These are phyloP conservation scores for Saccharomycopsis oosterbeekiorum DNA, from an alignment of 805 yeast species.

Conservation along the genomic window DNA sequence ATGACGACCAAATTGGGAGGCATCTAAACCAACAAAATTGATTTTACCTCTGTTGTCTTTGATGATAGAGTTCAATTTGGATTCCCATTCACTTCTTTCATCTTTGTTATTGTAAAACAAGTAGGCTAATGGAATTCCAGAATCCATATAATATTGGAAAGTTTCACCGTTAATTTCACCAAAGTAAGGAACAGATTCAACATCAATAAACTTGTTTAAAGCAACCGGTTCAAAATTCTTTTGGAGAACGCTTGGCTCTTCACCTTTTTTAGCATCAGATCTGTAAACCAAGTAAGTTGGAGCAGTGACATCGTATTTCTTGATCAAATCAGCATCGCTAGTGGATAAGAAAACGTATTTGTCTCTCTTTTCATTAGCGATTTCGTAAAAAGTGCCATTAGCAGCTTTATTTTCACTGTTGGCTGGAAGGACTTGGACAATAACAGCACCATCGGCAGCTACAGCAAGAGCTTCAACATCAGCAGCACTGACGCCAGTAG, in stretches of 20 bases:
- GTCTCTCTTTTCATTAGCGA: constrained; percentile 39
- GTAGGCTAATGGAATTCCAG: constrained; percentile 76
- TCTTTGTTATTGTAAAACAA: constrained; percentile 68
- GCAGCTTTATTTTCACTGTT: constrained; percentile 24
- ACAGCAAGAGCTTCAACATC: constrained; percentile 38
- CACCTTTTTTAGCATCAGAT: constrained; percentile 25
- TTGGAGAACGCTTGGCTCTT: constrained; percentile 22
- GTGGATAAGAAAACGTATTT: constrained; percentile 27
- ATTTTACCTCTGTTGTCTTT: constrained; percentile 68
- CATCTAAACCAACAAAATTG: constrained; percentile 85
- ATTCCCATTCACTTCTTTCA: constrained; percentile 48
- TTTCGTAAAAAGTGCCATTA: constrained; percentile 20
- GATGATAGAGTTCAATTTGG: constrained; percentile 52
- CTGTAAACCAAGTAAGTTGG: constrained; percentile 41
- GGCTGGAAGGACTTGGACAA: constrained; percentile 41
- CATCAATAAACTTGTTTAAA: constrained; percentile 39
- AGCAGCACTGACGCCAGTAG: constrained; percentile 36
- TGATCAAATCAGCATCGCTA: constrained; percentile 31
- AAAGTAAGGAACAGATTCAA: constrained; percentile 69
- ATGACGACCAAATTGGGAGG: constrained; percentile 69
- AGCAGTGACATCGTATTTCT: constrained; percentile 29
- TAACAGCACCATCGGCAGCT: constrained; percentile 37
- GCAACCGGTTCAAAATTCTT: constrained; percentile 26
- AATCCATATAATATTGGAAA: constrained; percentile 61
- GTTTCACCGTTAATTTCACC: constrained; percentile 82